phyloP scores from a whole-genome alignment of 371 early-diverging fungal genomes.

The Mortierella sp. region DNA sequence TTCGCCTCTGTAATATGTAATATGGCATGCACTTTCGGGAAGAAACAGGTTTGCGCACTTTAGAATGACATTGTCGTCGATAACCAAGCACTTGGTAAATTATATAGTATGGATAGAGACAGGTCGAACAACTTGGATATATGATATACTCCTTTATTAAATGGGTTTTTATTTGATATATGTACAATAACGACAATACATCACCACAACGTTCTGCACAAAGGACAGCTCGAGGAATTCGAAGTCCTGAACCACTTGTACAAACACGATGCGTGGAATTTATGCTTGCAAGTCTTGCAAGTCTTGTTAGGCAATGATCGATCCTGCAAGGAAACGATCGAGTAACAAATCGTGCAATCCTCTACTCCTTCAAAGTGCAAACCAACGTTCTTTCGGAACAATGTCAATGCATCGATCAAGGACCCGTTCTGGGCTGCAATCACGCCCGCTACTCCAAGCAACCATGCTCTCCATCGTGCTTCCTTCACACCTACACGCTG shows the following conservation, averaged over 20 bases:
- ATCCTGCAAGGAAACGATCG: slow-evolving; percentile 90
- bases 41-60: no score
- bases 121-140: no score
- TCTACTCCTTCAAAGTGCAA: slow-evolving; percentile 94
- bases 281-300: slow-evolving; percentile 95
- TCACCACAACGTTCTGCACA: slow-evolving; percentile 86
- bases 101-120: no score
- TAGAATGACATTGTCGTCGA: no score
- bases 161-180: no score
- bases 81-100: no score
- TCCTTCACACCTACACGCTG: slow-evolving; percentile 89
- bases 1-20: no score
- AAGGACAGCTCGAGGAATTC: slow-evolving; percentile 91
- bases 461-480: slow-evolving; percentile 91
- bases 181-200: no score
- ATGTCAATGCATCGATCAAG: slow-evolving; percentile 82
- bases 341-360: slow-evolving; percentile 97
- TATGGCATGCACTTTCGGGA: no score
- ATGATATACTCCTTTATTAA: no score
- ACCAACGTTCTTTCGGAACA: slow-evolving; percentile 87
- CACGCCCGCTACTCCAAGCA: slow-evolving; percentile 82
- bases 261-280: slow-evolving; percentile 94
- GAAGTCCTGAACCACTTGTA: slow-evolving; percentile 96
- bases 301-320: slow-evolving; percentile 90
- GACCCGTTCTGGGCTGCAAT: slow-evolving; percentile 86